Evolutionary conservation across 2,329 filamentous ascomycete genomes (phyloP).

Genomic region (Chaetomiaceae sp.): DNA sequence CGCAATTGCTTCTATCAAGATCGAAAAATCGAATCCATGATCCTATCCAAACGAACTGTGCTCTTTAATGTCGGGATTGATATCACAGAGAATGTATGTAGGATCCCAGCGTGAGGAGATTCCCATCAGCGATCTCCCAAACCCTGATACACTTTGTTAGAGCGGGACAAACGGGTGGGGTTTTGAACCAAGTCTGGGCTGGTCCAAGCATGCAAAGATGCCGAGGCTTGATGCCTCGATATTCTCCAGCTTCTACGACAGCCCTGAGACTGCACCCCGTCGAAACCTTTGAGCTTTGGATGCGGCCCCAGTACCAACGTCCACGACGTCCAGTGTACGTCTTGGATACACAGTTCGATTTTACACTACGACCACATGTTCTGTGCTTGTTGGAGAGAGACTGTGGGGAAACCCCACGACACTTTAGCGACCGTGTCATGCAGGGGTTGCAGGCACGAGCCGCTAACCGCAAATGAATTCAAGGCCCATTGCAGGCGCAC

Average conservation of each 20-base stretch:
- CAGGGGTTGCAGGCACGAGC: conserved; percentile 1
- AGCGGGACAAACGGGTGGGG: neutral
- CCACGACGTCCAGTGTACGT: no score
- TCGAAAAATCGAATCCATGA: neutral
- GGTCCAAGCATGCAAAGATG: neutral
- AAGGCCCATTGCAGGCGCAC: neutral
- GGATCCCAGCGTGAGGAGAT: no score
- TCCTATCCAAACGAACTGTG: neutral
- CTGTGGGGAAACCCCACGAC: neutral
- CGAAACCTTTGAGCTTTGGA: no score
- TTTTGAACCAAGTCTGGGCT: neutral
- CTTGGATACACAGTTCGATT: no score
- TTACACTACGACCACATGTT: no score
- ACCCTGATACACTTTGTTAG: neutral
- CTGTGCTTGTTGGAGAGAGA: no score
- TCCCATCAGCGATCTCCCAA: no score
- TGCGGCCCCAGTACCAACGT: no score
- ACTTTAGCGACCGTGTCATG: conserved; percentile 1
- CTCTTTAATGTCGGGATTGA: conserved; percentile 6
- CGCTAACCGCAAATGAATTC: neutral
- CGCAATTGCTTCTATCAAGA: neutral
- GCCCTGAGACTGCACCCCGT: no score
- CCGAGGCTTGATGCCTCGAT: no score
- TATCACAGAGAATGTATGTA: neutral
- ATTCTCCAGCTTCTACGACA: no score